These are phyloP conservation scores for Piper betle DNA, from an alignment of 164 flowering plant species.

Conservation along the genomic window DNA sequence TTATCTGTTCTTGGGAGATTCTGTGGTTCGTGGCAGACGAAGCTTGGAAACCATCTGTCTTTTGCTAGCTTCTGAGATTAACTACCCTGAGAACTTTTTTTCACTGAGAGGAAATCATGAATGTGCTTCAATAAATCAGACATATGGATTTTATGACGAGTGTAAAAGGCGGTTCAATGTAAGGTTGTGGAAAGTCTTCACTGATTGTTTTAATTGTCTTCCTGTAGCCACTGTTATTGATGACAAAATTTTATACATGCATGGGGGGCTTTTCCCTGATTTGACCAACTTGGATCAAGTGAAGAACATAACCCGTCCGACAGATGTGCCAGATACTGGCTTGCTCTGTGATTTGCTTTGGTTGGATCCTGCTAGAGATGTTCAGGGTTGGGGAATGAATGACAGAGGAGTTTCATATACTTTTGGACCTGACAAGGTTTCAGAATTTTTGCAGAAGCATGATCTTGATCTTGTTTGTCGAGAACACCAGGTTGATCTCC, in stretches of 20 bases:
- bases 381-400: conserved; percentile 75
- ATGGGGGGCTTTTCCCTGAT: conserved; percentile 88
- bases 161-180: conserved; percentile 76
- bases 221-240: conserved; percentile 83
- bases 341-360: conserved; percentile 79
- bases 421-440: conserved; percentile 62
- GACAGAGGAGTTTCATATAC: conserved; percentile 83
- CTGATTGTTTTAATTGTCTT: conserved; percentile 73
- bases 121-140: conserved; percentile 68
- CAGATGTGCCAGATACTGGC: conserved; percentile 75
- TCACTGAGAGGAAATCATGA: conserved; percentile 76
- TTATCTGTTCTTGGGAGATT: conserved; percentile 72
- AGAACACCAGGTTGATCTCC: conserved; percentile 53
- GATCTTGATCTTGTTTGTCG: conserved; percentile 83
- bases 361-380: conserved; percentile 70
- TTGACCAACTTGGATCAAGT: conserved; percentile 55
- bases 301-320: conserved; percentile 51
- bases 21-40: conserved; percentile 80
- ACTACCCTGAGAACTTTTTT: conserved; percentile 70
- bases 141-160: conserved; percentile 83
- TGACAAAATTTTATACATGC: conserved; percentile 82
- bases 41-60: conserved; percentile 81
- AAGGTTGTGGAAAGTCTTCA: conserved; percentile 61
- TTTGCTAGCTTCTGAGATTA: conserved; percentile 65
- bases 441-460: conserved; percentile 54